A percentile compares a stretch with the other conserved stretches of the same genome.
phyloP scores from a whole-genome alignment of 345 rosid species.

The Psidium friedrichsthalianum region DNA sequence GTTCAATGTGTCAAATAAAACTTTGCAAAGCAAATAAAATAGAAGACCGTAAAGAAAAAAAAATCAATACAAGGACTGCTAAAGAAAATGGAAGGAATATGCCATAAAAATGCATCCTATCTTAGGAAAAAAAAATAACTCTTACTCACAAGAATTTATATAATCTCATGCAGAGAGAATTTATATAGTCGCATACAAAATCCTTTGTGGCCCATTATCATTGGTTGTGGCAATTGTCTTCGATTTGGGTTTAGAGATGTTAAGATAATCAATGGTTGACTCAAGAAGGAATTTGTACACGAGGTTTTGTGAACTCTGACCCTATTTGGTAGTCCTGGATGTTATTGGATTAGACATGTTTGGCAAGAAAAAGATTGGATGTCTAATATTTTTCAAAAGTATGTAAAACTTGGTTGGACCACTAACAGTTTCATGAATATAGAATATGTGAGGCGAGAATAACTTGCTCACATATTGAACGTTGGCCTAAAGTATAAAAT shows the following conservation, averaged over 20 bases:
- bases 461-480: neutral
- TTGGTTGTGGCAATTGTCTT: neutral
- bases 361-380: neutral
- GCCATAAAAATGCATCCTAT: neutral
- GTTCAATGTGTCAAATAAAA: neutral
- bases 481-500: neutral
- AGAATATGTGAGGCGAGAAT: neutral
- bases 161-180: neutral
- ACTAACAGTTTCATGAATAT: neutral
- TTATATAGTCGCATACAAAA: neutral
- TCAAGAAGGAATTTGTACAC: too few relatives aligned
- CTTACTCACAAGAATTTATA: neutral
- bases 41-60: neutral
- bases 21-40: neutral
- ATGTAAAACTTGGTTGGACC: neutral
- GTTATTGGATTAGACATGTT: neutral
- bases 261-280: neutral
- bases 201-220: neutral
- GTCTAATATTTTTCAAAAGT: neutral
- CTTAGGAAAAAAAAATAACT: neutral
- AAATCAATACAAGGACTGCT: neutral
- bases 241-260: neutral
- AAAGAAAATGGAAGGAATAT: neutral
- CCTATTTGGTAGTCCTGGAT: neutral
- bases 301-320: too few relatives aligned